A percentile compares a stretch with the other conserved stretches of the same genome.
Conservation (phyloP, 1,139 yeast genomes). For the Candida tropicalis region DNA sequence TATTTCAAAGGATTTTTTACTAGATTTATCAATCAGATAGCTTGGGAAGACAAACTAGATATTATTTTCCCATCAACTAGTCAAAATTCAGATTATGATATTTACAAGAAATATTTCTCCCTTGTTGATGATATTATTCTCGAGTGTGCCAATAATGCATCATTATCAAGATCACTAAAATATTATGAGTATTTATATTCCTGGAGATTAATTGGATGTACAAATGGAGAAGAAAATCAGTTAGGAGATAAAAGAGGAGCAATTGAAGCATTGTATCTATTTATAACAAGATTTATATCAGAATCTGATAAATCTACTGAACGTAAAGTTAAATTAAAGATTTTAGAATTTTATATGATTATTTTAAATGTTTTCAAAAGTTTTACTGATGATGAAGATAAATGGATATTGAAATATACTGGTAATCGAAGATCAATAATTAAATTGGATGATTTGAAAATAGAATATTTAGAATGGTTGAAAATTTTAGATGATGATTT, state of each 20-base stretch:
- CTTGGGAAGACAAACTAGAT: constrained; percentile 23
- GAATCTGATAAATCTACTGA: constrained; percentile 23
- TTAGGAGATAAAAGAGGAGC: constrained; percentile 54
- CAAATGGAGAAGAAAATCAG: constrained; percentile 5
- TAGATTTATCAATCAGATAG: constrained; percentile 29
- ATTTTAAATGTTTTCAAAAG: constrained; percentile 53
- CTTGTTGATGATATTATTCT: constrained; percentile 43
- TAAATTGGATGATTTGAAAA: constrained; percentile 32
- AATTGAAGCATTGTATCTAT: constrained; percentile 56
- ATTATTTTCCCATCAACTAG: constrained; percentile 26
- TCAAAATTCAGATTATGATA: constrained; percentile 11
- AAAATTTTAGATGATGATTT: constrained; percentile 31
- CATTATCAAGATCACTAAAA: constrained; percentile 41
- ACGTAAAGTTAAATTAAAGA: constrained; percentile 37
- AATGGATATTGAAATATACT: constrained; percentile 51
- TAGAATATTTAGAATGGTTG: constrained; percentile 42
- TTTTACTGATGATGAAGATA: constrained; percentile 49
- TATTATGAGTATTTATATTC: constrained; percentile 58
- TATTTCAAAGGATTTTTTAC: constrained; percentile 20
- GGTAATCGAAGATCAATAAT: constrained; percentile 25
- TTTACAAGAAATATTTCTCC: constrained; percentile 31
- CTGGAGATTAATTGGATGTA: constrained; percentile 47
- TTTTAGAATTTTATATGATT: constrained; percentile 47
- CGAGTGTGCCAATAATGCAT: constrained; percentile 40
- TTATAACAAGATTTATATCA: constrained; percentile 43